A percentile compares a stretch with the other conserved stretches of the same genome.
These are phyloP conservation scores for Cyathus striatus DNA, from an alignment of 768 basidiomycete species.

Conservation along the genomic window DNA sequence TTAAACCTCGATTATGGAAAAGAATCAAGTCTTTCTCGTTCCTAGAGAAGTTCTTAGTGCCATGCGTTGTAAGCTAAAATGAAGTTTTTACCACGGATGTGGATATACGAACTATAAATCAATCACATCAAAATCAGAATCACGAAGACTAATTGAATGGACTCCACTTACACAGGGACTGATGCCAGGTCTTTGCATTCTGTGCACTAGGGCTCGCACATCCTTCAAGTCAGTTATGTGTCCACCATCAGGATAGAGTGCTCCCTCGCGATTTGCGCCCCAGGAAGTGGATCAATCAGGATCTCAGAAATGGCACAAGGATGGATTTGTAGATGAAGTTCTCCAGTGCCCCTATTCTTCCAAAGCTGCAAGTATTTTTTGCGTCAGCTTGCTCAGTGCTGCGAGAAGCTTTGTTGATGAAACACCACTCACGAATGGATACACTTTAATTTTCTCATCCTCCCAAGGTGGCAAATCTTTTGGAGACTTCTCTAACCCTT, in stretches of 20 bases:
- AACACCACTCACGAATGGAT: constrained; percentile 68
- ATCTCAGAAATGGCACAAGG: constrained; percentile 66
- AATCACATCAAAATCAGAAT: neutral
- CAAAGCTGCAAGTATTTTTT: too few relatives aligned
- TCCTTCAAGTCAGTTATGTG: constrained; percentile 14
- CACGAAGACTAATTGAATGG: neutral
- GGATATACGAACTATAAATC: constrained; percentile 8
- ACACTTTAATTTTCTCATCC: constrained; percentile 64
- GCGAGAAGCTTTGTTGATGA: too few relatives aligned
- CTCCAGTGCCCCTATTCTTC: constrained; percentile 81
- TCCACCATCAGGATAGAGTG: constrained; percentile 46
- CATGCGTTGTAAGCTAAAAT: neutral
- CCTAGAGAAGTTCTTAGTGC: neutral
- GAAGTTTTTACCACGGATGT: constrained; percentile 7
- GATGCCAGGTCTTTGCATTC: constrained; percentile 15
- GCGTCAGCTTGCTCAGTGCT: too few relatives aligned
- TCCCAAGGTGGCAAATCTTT: constrained; percentile 80
- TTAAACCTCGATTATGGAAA: constrained; percentile 12
- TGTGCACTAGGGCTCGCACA: constrained; percentile 11
- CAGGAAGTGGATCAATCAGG: constrained; percentile 60
- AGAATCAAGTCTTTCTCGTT: constrained; percentile 10
- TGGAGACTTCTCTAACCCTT: constrained; percentile 64
- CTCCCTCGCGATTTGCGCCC: constrained; percentile 43
- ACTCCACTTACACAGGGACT: constrained; percentile 8
- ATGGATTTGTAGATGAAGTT: constrained; percentile 79